Evolutionary conservation across 306 rosid species (phyloP).

Genomic region (Vigna trinervia): DNA sequence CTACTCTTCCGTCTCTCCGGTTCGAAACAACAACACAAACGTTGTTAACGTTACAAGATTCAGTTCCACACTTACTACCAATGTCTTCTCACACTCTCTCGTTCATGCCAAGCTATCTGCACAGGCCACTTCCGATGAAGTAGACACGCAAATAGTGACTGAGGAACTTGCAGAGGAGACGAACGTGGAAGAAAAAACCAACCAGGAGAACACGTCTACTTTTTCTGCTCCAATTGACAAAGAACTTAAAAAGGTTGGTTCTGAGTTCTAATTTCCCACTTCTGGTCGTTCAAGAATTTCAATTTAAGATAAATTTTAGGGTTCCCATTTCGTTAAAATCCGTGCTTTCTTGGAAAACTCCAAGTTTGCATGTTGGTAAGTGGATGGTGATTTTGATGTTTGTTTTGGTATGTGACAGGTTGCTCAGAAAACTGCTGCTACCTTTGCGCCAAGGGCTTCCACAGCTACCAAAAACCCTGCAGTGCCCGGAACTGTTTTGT

Average conservation of each 20-base stretch:
- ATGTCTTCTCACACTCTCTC: slow-evolving; percentile 17
- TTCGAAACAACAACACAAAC: slow-evolving; percentile 20
- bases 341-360: neutral
- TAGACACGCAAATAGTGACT: slow-evolving; percentile 47
- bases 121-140: slow-evolving; percentile 69
- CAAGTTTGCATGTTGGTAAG: slow-evolving; percentile 24
- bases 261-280: neutral
- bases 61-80: slow-evolving; percentile 15
- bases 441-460: slow-evolving; percentile 98
- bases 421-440: slow-evolving; percentile 95
- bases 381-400: slow-evolving; percentile 28
- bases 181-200: slow-evolving; percentile 39
- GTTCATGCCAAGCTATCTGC: slow-evolving; percentile 47
- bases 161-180: slow-evolving; percentile 39
- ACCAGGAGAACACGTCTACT: slow-evolving; percentile 43
- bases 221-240: slow-evolving; percentile 69
- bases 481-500: slow-evolving; percentile 79
- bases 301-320: neutral
- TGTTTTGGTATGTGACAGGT: slow-evolving; percentile 55
- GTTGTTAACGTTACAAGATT: slow-evolving; percentile 27
- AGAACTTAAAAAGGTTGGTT: slow-evolving; percentile 82
- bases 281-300: neutral
- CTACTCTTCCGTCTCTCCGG: slow-evolving; percentile 34
- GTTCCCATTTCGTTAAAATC: slow-evolving; percentile 21
- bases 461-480: slow-evolving; percentile 92